Conservation (phyloP, 305 asterid species). For the Fraxinus sp. region DNA sequence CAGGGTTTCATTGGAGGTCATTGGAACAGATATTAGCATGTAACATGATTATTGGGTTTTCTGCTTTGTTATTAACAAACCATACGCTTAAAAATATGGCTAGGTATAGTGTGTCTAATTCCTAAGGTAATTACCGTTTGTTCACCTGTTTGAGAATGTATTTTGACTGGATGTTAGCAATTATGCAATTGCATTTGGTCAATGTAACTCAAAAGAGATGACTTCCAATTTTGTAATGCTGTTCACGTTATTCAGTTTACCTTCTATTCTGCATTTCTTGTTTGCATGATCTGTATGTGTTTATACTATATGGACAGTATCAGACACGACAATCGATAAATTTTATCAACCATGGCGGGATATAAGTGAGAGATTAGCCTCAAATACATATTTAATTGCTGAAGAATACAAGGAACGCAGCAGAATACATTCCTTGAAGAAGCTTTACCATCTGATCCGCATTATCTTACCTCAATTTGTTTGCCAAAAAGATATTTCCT, state of each 20-base stretch:
- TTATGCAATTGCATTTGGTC: not conserved
- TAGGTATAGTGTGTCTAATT: not conserved
- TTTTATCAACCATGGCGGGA: not conserved
- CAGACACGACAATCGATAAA: not conserved
- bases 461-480: not conserved
- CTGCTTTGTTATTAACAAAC: not conserved
- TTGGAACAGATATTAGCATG: conserved; percentile 51
- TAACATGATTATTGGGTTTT: not conserved
- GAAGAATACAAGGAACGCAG: not conserved
- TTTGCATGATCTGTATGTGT: not conserved
- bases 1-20: conserved; percentile 49
- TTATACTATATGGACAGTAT: not conserved
- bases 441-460: not conserved
- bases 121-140: not conserved
- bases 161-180: not conserved
- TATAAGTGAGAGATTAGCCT: not conserved
- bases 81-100: not conserved
- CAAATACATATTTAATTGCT: not conserved
- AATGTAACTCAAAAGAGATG: not conserved
- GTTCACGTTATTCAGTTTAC: not conserved
- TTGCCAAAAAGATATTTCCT: not conserved
- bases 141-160: not conserved
- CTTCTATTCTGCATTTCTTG: not conserved
- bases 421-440: not conserved
- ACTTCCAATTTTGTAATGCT: not conserved